phyloP scores from a whole-genome alignment of 2,329 filamentous ascomycete species.

The Colletotrichum liriopes region DNA sequence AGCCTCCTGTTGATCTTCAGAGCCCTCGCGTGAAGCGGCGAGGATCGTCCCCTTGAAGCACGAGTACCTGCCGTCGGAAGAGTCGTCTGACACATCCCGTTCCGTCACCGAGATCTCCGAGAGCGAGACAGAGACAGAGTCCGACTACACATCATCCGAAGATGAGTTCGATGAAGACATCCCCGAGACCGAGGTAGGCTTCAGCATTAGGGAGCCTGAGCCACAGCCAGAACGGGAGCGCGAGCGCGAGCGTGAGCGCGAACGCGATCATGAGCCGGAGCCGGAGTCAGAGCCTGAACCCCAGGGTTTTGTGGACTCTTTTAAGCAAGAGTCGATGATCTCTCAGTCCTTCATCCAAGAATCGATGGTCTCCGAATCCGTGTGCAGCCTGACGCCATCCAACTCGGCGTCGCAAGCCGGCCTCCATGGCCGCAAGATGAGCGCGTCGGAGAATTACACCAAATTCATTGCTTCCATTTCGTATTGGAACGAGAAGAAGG shows the following conservation, averaged over 20 bases:
- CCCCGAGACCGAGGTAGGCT: constrained; percentile 71
- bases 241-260: constrained; percentile 45
- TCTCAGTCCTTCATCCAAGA: constrained; percentile 47
- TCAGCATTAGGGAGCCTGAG: constrained; percentile 65
- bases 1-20: constrained; percentile 64
- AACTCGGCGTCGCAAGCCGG: constrained; percentile 85
- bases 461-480: constrained; percentile 71
- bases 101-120: constrained; percentile 63
- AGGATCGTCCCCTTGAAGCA: constrained; percentile 94
- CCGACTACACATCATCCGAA: constrained; percentile 68
- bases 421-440: constrained; percentile 68
- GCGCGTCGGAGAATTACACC: constrained; percentile 58
- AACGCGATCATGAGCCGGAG: constrained; percentile 38
- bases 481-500: constrained; percentile 73
- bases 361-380: constrained; percentile 64
- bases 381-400: constrained; percentile 81
- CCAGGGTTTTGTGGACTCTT: constrained; percentile 7
- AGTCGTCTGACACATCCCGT: constrained; percentile 74
- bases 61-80: constrained; percentile 90
- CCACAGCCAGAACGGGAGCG: constrained; percentile 47
- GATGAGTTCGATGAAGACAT: constrained; percentile 73
- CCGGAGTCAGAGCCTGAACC: constrained; percentile 20
- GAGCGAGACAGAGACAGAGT: constrained; percentile 52
- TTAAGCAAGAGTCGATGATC: constrained; percentile 54
- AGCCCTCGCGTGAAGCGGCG: constrained; percentile 73